These are phyloP conservation scores for Exutisphaerella laricina DNA, from an alignment of 2,329 filamentous ascomycete genomes.

Conservation along the genomic window DNA sequence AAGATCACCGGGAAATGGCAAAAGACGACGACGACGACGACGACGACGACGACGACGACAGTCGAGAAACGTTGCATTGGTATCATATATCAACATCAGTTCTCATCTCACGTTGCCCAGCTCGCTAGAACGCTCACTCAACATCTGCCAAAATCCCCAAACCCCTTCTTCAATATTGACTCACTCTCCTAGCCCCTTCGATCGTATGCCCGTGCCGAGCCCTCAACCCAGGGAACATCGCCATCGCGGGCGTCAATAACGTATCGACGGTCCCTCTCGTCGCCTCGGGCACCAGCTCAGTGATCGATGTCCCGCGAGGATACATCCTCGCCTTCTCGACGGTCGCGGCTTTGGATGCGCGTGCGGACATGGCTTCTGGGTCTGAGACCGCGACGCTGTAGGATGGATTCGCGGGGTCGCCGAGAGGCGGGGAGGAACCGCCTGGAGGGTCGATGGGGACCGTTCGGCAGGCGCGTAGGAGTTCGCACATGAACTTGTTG, in stretches of 20 bases:
- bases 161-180: slow-evolving; percentile 4
- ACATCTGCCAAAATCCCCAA: too few species aligned
- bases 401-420: slow-evolving; percentile 59
- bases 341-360: slow-evolving; percentile 12
- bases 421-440: slow-evolving; percentile 47
- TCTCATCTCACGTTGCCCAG: too few species aligned
- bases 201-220: neutral
- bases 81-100: too few species aligned
- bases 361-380: slow-evolving; percentile 10
- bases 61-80: too few species aligned
- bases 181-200: slow-evolving; percentile 6
- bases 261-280: neutral
- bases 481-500: slow-evolving; percentile 91
- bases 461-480: slow-evolving; percentile 74
- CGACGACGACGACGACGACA: too few species aligned
- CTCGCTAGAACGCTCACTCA: too few species aligned
- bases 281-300: slow-evolving; percentile 8
- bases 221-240: slow-evolving; percentile 15
- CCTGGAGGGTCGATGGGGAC: slow-evolving; percentile 78
- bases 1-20: too few species aligned
- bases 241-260: slow-evolving; percentile 10
- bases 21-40: too few species aligned
- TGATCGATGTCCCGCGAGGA: slow-evolving; percentile 9
- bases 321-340: slow-evolving; percentile 54
- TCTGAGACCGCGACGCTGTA: slow-evolving; percentile 47